phyloP scores from a whole-genome alignment of 768 basidiomycete genomes.

The Megacollybia marginata region DNA sequence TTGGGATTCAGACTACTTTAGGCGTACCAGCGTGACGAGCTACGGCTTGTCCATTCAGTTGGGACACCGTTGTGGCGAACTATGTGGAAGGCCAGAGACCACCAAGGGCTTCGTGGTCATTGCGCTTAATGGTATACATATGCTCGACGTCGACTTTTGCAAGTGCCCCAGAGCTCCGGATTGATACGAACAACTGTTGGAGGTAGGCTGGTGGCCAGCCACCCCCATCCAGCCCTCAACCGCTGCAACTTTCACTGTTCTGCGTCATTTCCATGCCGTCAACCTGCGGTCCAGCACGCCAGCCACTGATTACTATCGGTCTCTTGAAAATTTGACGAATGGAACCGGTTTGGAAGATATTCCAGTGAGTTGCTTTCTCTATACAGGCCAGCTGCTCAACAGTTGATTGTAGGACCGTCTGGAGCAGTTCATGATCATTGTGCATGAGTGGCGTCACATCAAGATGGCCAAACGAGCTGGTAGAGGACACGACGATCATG shows the following conservation, averaged over 20 bases:
- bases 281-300: constrained; percentile 6
- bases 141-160: no score
- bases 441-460: constrained; percentile 9
- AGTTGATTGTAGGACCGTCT: constrained; percentile 4
- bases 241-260: constrained; percentile 6
- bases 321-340: constrained; percentile 4
- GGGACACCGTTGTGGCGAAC: no score
- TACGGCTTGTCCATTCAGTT: no score
- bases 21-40: no score
- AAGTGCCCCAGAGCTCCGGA: no score
- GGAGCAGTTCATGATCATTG: constrained; percentile 3
- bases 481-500: constrained; percentile 6
- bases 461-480: constrained; percentile 8
- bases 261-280: constrained; percentile 6
- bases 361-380: not conserved
- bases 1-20: no score
- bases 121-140: no score
- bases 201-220: no score
- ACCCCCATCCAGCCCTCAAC: no score
- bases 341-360: constrained; percentile 1
- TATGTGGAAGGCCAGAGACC: no score
- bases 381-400: not conserved
- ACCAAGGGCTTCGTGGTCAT: no score
- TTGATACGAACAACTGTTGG: no score
- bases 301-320: constrained; percentile 5